Evolutionary conservation across 1,284 basidiomycete genomes (phyloP), one percentile per base, ranked within the genome.

Genomic region (Austroboletus niveus): DNA sequence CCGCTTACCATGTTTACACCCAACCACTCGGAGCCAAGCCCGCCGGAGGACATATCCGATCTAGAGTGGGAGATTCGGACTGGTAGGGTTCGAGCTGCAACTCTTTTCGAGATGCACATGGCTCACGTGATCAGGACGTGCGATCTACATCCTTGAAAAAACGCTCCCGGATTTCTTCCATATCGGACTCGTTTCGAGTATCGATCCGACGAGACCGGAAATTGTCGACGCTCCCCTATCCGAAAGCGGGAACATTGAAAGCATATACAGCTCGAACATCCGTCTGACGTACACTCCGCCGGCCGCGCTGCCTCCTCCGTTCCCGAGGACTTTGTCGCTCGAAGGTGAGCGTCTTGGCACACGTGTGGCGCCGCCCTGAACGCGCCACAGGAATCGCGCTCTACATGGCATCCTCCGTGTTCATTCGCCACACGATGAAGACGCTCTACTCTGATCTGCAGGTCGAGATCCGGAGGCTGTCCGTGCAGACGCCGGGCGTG

Each of bases 151-250:
- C 40, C 72, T 91, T 2, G 80, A 80, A 59, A 73, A 79, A 55
- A 89, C 88, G 0, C 74, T 90, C 3, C 86, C 86, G 0, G 74
- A 76, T n/a, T 90, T 90, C 69, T 91, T 91, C 63, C 64, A 74
- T 12, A 73, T 73, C 6, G 89, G 88, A 1, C 78, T 91, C 4
- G 71, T 87, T 15, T 78, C 81, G 9, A 76, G 73, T 7, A 66
- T 84, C 15, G 79, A 84, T 61, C 74, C 72, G 41, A 61, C 60
- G 4, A 53, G 50, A 20, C 60, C 65, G 42, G 61, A 60, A 7
- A 54, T 69, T 4, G 49, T 63, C 41, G 43, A 61, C 32, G 52
- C 59, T 1, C 39, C 52, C 2, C 44, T 48, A 30, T 52, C 54
- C 29, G 62, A 54, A 29, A 57, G 69, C 31, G 63, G 65, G 10